These are phyloP conservation scores for Epichloe brachyelytri DNA, from an alignment of 2,329 filamentous ascomycete species.

Conservation along the genomic window DNA sequence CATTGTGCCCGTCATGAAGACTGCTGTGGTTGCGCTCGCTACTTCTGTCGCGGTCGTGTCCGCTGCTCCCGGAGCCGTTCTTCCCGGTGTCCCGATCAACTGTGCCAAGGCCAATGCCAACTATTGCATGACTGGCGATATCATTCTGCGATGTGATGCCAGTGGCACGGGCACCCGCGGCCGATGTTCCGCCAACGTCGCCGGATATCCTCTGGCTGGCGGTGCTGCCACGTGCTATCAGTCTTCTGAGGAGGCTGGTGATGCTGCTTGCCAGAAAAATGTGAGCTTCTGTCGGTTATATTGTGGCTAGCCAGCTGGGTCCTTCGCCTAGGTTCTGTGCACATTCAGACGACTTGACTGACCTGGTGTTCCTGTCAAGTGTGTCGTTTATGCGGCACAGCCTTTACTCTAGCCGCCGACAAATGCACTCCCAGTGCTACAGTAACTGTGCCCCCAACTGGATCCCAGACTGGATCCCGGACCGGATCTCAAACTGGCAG, in stretches of 20 bases:
- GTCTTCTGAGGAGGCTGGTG: constrained; percentile 23
- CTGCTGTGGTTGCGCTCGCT: constrained; percentile 16
- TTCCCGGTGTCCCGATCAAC: constrained; percentile 15
- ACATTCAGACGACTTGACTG: background rate
- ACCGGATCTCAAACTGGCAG: background rate
- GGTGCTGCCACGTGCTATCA: constrained; percentile 27
- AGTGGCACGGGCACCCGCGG: constrained; percentile 24
- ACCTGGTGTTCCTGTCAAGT: constrained; percentile 13
- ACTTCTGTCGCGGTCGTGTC: constrained; percentile 23
- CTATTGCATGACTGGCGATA: constrained; percentile 32
- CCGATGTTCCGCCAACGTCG: constrained; percentile 32
- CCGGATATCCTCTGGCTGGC: constrained; percentile 27
- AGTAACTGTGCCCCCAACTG: background rate
- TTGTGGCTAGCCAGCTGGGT: background rate
- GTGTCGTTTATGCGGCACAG: constrained; percentile 29
- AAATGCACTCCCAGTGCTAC: constrained; percentile 21
- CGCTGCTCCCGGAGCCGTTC: constrained; percentile 26
- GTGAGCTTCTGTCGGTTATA: constrained; percentile 11
- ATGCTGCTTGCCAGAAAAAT: constrained; percentile 37
- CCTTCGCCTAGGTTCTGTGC: background rate
- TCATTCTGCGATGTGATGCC: constrained; percentile 34
- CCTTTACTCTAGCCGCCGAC: constrained; percentile 23
- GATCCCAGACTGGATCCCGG: background rate
- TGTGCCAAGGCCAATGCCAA: constrained; percentile 28
- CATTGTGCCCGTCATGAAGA: constrained; percentile 20